Percentiles rank a stretch among this genome's conserved stretches.
Conservation (phyloP, 495 filamentous ascomycete genomes). For the Rhypophila decipiens region DNA sequence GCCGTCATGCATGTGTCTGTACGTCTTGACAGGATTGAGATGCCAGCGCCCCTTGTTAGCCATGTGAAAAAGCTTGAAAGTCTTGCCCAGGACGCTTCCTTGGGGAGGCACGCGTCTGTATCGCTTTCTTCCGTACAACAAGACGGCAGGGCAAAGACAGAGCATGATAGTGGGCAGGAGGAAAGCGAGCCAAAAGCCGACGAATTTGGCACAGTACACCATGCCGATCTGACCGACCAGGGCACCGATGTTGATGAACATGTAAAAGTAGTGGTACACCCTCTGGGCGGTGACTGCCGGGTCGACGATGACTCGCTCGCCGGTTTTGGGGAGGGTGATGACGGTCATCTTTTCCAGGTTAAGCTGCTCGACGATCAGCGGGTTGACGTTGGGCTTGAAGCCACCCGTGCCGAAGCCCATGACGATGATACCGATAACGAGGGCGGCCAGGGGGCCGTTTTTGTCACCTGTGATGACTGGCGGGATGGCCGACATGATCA, state of each 20-base stretch:
- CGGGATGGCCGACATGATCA: constrained; percentile 58
- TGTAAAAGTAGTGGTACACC: constrained; percentile 60
- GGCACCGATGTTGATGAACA: constrained; percentile 66
- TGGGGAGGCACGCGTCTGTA: constrained; percentile 54
- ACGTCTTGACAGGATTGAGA: constrained; percentile 46
- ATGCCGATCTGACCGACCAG: constrained; percentile 45
- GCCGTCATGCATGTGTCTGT: constrained; percentile 46
- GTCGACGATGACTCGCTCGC: constrained; percentile 65
- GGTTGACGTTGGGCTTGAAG: constrained; percentile 61
- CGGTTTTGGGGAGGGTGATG: constrained; percentile 38
- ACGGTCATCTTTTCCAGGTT: constrained; percentile 33
- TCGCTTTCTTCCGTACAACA: constrained; percentile 52
- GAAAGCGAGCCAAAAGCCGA: constrained; percentile 71
- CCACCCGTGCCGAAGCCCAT: constrained; percentile 61
- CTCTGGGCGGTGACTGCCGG: constrained; percentile 54
- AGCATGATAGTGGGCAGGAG: constrained; percentile 54
- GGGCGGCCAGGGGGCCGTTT: constrained; percentile 47
- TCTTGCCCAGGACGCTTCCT: constrained; percentile 57
- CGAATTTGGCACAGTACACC: constrained; percentile 66
- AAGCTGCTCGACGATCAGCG: constrained; percentile 53
- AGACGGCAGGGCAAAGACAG: constrained; percentile 54
- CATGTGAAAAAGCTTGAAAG: constrained; percentile 47
- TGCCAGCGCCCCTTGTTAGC: constrained; percentile 63
- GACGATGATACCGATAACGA: constrained; percentile 57
- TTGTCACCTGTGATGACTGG: constrained; percentile 51